Conservation (phyloP, 352 stramenopile species). For the Phytophthora tentaculata region DNA sequence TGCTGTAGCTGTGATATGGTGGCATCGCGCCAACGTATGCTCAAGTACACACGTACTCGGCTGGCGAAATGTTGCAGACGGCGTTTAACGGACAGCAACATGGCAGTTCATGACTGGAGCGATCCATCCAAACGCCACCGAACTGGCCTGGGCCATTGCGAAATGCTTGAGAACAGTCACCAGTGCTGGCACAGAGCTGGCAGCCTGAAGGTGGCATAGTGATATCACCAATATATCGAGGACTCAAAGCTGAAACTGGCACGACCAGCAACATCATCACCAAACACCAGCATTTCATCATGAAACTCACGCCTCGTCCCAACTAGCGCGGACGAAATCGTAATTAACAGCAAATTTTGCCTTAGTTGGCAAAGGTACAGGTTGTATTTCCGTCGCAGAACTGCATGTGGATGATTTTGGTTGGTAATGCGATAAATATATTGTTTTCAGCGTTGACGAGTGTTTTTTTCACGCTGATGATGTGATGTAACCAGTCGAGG, state of each 20-base stretch:
- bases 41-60: conserved; percentile 33
- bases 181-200: conserved; percentile 22
- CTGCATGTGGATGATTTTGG: too few species aligned
- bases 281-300: conserved; percentile 6
- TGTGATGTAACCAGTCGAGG: too few species aligned
- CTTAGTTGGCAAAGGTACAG: too few species aligned
- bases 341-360: too few species aligned
- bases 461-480: too few species aligned
- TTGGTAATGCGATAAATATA: too few species aligned
- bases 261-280: neutral
- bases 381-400: too few species aligned
- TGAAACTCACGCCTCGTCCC: conserved; percentile 2
- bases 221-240: conserved; percentile 9
- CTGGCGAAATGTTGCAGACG: conserved; percentile 28
- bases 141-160: conserved; percentile 23
- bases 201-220: conserved; percentile 29
- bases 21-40: conserved; percentile 23
- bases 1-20: conserved; percentile 19
- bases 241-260: neutral
- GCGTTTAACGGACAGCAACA: conserved; percentile 36
- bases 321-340: neutral
- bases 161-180: conserved; percentile 35
- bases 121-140: conserved; percentile 30
- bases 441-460: too few species aligned
- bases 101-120: conserved; percentile 18